A percentile compares a stretch with the other conserved stretches of the same genome.
These are phyloP conservation scores for Sclerotinia borealis DNA, from an alignment of 2,329 filamentous ascomycete species.

Conservation along the genomic window DNA sequence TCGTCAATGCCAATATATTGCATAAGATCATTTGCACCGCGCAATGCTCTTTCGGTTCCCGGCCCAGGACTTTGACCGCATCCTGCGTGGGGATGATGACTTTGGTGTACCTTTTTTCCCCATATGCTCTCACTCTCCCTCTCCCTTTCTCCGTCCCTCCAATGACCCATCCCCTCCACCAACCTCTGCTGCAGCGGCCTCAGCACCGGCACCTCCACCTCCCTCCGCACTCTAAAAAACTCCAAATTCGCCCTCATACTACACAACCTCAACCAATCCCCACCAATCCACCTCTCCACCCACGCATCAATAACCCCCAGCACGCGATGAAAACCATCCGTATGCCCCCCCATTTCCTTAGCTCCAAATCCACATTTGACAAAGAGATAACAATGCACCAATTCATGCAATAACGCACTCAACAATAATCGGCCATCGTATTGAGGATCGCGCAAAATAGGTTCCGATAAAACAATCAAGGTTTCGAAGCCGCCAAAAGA, in stretches of 20 bases:
- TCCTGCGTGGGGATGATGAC: not conserved
- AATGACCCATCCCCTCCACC: not conserved
- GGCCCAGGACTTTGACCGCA: conserved; percentile 2
- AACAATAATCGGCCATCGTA: conserved; percentile 58
- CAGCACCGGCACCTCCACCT: too few species aligned
- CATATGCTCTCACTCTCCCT: not conserved
- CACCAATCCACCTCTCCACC: conserved; percentile 45
- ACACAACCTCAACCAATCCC: conserved; percentile 47
- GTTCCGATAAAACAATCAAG: conserved; percentile 53
- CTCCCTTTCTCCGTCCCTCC: not conserved
- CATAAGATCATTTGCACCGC: not conserved
- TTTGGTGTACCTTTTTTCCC: not conserved
- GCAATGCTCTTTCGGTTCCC: not conserved
- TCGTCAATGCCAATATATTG: not conserved
- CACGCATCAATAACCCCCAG: conserved; percentile 55
- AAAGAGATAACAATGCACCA: conserved; percentile 62
- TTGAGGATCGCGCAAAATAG: conserved; percentile 44
- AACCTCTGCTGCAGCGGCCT: not conserved
- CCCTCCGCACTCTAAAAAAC: conserved; percentile 36
- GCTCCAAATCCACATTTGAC: conserved; percentile 55
- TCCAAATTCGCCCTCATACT: conserved; percentile 58
- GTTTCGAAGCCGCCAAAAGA: conserved; percentile 50
- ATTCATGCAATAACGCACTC: conserved; percentile 59
- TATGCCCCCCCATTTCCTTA: conserved; percentile 51
- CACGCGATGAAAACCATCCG: conserved; percentile 52